phyloP scores from a whole-genome alignment of 75 land plant genomes.

The Sequoiadendron giganteum region DNA sequence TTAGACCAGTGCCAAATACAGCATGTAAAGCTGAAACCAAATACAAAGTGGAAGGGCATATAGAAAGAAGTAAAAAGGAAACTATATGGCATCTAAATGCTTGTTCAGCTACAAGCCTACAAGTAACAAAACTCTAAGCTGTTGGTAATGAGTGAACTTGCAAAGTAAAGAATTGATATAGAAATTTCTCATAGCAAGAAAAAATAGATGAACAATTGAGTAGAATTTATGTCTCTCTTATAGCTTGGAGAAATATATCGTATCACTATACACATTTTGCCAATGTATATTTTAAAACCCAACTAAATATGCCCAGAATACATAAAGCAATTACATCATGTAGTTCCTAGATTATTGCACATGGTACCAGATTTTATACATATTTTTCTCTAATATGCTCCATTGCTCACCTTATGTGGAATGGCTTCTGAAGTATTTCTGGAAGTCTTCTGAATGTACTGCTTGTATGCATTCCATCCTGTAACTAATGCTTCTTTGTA shows the following conservation, averaged over 20 bases:
- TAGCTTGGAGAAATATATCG: neutral
- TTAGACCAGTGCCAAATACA: neutral
- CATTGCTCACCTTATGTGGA: neutral
- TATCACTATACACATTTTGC: neutral
- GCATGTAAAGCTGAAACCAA: neutral
- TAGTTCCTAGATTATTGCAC: neutral
- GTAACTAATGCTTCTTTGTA: slow-evolving; percentile 41
- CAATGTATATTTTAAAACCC: neutral
- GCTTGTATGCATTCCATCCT: slow-evolving; percentile 28
- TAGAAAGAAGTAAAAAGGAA: neutral
- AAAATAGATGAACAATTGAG: neutral
- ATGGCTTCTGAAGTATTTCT: neutral
- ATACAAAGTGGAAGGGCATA: neutral
- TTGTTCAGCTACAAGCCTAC: neutral
- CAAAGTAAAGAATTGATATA: neutral
- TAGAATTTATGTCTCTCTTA: neutral
- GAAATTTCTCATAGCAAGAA: neutral
- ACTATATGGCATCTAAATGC: too few relatives aligned
- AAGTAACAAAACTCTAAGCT: neutral
- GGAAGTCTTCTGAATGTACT: slow-evolving; percentile 8
- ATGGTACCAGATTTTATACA: neutral
- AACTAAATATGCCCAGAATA: neutral
- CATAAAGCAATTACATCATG: neutral
- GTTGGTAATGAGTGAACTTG: neutral
- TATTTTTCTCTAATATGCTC: neutral